These are phyloP conservation scores for Aspergillus funiculosus DNA, from an alignment of 495 filamentous ascomycete species.

Conservation along the genomic window DNA sequence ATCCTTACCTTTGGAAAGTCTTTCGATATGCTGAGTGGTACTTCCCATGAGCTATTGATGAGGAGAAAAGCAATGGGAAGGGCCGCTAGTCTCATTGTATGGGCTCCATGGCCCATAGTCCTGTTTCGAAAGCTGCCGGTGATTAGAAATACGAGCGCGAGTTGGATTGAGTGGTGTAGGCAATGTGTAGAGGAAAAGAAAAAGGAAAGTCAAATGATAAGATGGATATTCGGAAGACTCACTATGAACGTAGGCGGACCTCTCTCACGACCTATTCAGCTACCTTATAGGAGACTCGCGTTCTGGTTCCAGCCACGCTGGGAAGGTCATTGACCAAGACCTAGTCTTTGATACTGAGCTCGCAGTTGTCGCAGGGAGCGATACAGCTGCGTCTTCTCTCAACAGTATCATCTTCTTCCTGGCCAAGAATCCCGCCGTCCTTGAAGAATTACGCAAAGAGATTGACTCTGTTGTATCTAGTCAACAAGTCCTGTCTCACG, in stretches of 20 bases:
- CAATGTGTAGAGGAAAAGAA: slow-evolving; percentile 5
- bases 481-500: background rate
- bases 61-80: slow-evolving; percentile 1
- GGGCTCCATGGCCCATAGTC: slow-evolving; percentile 3
- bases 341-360: slow-evolving; percentile 12
- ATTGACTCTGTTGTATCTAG: slow-evolving; percentile 1
- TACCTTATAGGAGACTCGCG: slow-evolving; percentile 10
- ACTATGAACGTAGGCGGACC: no score
- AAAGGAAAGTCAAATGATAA: slow-evolving; percentile 1
- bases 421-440: slow-evolving; percentile 9
- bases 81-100: background rate
- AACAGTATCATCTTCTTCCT: slow-evolving; percentile 11
- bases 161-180: slow-evolving; percentile 9
- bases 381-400: slow-evolving; percentile 8
- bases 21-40: slow-evolving; percentile 11
- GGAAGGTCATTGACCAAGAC: slow-evolving; percentile 3
- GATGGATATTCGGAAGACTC: slow-evolving; percentile 1
- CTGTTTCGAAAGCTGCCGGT: slow-evolving; percentile 2
- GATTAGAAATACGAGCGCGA: background rate
- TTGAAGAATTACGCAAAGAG: slow-evolving; percentile 9
- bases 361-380: slow-evolving; percentile 8
- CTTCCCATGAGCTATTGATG: background rate
- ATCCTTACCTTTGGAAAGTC: slow-evolving; percentile 11
- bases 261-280: slow-evolving; percentile 11
- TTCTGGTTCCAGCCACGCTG: background rate